Evolutionary conservation across 202 grass and related monocot genomes (phyloP).

Genomic region (Miscanthus sacchariflorus): DNA sequence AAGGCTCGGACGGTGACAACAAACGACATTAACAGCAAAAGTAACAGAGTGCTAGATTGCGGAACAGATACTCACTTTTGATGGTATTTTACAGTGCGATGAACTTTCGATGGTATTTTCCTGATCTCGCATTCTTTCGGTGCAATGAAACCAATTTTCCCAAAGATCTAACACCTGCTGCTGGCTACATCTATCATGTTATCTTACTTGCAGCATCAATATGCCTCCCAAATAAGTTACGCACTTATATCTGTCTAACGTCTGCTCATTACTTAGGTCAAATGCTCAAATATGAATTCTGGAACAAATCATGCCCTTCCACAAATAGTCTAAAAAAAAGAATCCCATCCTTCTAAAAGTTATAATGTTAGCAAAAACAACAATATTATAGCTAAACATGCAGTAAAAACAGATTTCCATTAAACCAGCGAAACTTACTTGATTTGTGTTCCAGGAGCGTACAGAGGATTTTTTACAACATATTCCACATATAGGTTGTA

Average conservation of each 20-base stretch:
- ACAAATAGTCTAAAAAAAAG: constrained; percentile 16
- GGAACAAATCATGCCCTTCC: background rate
- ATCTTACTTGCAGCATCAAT: background rate
- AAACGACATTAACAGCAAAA: no score
- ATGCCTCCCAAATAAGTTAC: constrained; percentile 15
- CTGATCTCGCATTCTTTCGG: no score
- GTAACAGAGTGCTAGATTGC: no score
- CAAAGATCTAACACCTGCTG: background rate
- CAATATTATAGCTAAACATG: background rate
- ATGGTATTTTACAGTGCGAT: no score
- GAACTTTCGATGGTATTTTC: no score
- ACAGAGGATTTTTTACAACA: constrained; percentile 98
- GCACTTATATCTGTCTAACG: background rate
- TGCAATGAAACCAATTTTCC: no score
- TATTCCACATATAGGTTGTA: constrained; percentile 97
- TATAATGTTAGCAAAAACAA: background rate
- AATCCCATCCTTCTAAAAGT: background rate
- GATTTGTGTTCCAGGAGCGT: constrained; percentile 76
- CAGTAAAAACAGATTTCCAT: background rate
- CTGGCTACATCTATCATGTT: background rate
- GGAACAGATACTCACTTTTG: no score
- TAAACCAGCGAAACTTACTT: constrained; percentile 56
- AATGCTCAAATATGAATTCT: constrained; percentile 10
- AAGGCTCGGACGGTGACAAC: no score
- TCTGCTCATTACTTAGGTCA: constrained; percentile 1